Evolutionary conservation across 352 stramenopile species (phyloP).

Genomic region (Thalassiosira sp.): DNA sequence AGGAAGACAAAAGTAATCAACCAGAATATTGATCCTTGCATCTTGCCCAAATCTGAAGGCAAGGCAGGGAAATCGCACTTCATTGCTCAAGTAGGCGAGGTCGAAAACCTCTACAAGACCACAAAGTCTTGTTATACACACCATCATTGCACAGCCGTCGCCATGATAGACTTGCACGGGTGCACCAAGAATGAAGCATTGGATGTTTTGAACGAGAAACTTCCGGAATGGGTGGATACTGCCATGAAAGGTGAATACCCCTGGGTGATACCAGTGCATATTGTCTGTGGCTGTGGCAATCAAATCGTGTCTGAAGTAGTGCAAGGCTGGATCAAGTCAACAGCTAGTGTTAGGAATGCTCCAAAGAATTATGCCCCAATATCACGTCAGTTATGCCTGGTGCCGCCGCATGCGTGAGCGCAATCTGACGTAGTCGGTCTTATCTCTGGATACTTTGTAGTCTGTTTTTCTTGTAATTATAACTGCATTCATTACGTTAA

Average conservation of each 20-base stretch:
- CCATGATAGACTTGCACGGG: slow-evolving; percentile 3
- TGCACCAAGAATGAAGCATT: not conserved
- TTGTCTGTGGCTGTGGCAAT: slow-evolving; percentile 26
- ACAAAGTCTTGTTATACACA: not conserved
- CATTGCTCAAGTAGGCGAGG: not conserved
- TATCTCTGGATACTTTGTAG: too few species aligned
- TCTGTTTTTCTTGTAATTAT: too few species aligned
- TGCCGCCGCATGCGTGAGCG: too few species aligned
- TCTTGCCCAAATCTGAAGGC: not conserved
- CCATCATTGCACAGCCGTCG: not conserved
- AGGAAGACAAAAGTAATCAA: not conserved
- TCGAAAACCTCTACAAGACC: slow-evolving; percentile 2
- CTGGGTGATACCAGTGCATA: slow-evolving; percentile 14
- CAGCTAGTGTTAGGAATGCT: slow-evolving; percentile 15
- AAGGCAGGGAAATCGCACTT: not conserved
- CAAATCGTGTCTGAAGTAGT: slow-evolving; percentile 21
- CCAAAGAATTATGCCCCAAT: slow-evolving; percentile 26
- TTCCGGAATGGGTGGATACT: slow-evolving; percentile 14
- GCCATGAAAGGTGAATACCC: slow-evolving; percentile 23
- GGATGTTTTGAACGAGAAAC: slow-evolving; percentile 1
- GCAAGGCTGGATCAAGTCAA: slow-evolving; percentile 11
- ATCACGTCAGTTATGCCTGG: too few species aligned
- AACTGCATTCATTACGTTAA: too few species aligned
- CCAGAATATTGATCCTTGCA: not conserved
- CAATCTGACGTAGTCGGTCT: too few species aligned